Conservation (phyloP, 1,284 basidiomycete genomes). For the Ganoderma sinense region DNA sequence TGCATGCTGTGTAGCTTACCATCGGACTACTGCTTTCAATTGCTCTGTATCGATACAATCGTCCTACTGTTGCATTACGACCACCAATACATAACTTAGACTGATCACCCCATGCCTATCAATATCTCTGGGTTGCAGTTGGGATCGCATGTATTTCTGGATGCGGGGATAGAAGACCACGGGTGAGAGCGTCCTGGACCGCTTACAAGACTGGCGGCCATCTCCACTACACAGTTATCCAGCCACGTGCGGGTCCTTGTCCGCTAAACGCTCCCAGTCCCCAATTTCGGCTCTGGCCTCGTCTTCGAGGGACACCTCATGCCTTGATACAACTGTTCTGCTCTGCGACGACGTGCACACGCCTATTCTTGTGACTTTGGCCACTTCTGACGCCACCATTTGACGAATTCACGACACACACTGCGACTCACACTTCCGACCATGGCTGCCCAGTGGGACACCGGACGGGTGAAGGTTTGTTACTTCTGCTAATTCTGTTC, state of each 20-base stretch:
- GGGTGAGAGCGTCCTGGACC: background rate
- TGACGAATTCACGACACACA: slow-evolving; percentile 10
- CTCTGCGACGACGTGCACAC: background rate
- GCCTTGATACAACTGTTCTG: slow-evolving; percentile 5
- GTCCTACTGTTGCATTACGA: background rate
- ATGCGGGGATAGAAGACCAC: background rate
- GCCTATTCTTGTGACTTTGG: slow-evolving; percentile 1
- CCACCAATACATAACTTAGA: background rate
- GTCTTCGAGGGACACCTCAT: slow-evolving; percentile 7
- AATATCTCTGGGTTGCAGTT: background rate
- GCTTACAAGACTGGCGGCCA: background rate
- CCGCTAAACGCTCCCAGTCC: slow-evolving; percentile 2
- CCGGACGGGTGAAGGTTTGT: slow-evolving; percentile 55
- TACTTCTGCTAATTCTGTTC: background rate
- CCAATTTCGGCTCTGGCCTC: slow-evolving; percentile 7
- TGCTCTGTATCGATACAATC: slow-evolving; percentile 27
- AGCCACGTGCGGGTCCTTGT: slow-evolving; percentile 15
- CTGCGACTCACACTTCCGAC: slow-evolving; percentile 9
- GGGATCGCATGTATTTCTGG: background rate
- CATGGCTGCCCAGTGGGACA: slow-evolving; percentile 46
- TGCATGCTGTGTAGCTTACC: slow-evolving; percentile 6
- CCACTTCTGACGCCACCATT: background rate
- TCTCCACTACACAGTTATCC: background rate
- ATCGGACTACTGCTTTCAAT: background rate
- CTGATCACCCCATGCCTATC: background rate